Evolutionary conservation across 768 basidiomycete genomes (phyloP).

Genomic region (Termitomyces sp.): DNA sequence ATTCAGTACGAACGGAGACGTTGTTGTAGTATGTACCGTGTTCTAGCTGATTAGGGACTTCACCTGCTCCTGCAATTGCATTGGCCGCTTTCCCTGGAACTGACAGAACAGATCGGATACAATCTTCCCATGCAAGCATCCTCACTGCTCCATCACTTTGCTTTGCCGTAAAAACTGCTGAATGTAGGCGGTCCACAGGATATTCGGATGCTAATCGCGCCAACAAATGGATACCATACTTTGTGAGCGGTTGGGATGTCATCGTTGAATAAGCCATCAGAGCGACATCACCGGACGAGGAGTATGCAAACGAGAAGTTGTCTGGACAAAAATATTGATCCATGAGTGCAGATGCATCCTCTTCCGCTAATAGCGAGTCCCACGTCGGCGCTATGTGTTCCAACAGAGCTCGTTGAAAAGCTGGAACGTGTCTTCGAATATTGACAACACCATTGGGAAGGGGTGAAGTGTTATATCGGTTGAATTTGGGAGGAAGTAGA

Average conservation of each 20-base stretch:
- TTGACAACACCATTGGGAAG: slow-evolving; percentile 28
- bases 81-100: slow-evolving; percentile 83
- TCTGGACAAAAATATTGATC: slow-evolving; percentile 78
- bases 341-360: slow-evolving; percentile 40
- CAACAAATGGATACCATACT: slow-evolving; percentile 51
- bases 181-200: slow-evolving; percentile 65
- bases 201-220: slow-evolving; percentile 56
- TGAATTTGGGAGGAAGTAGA: slow-evolving; percentile 59
- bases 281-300: slow-evolving; percentile 50
- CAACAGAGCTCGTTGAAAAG: slow-evolving; percentile 64
- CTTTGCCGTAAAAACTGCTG: slow-evolving; percentile 36
- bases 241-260: slow-evolving; percentile 43
- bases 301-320: slow-evolving; percentile 46
- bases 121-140: slow-evolving; percentile 69
- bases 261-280: slow-evolving; percentile 64
- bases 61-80: slow-evolving; percentile 40
- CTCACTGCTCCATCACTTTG: slow-evolving; percentile 19
- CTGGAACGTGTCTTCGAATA: slow-evolving; percentile 40
- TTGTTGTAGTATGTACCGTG: slow-evolving; percentile 53
- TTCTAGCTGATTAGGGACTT: slow-evolving; percentile 47
- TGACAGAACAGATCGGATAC: slow-evolving; percentile 57
- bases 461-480: slow-evolving; percentile 36
- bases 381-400: slow-evolving; percentile 68
- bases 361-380: slow-evolving; percentile 51
- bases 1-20: slow-evolving; percentile 50